Evolutionary conservation across 345 rosid genomes (phyloP).

Genomic region (Capsella bursapastoris): DNA sequence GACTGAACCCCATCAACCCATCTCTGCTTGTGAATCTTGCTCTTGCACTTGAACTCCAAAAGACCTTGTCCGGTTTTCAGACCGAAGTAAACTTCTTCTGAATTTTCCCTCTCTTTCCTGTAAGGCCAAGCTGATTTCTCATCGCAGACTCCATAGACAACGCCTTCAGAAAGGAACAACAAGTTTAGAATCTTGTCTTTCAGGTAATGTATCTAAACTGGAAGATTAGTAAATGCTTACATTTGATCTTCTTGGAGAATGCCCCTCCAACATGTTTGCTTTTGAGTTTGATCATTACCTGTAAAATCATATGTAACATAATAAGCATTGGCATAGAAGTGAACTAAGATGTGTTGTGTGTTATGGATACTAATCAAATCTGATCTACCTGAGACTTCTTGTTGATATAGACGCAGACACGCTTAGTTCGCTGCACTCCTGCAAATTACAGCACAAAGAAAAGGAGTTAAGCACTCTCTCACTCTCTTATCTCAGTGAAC

Average conservation of each 20-base stretch:
- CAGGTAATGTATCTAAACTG: conserved; percentile 22
- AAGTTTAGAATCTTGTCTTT: conserved; percentile 25
- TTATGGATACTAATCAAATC: conserved; percentile 17
- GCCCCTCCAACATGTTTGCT: conserved; percentile 51
- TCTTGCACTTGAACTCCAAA: conserved; percentile 87
- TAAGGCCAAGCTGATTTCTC: conserved; percentile 89
- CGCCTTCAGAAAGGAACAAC: conserved; percentile 48
- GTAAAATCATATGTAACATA: conserved; percentile 27
- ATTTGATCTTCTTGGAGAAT: conserved; percentile 48
- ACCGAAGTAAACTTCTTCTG: conserved; percentile 84
- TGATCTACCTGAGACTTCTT: conserved; percentile 46
- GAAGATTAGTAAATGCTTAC: conserved; percentile 27
- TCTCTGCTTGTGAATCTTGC: conserved; percentile 78
- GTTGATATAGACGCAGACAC: conserved; percentile 43
- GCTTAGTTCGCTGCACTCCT: conserved; percentile 45
- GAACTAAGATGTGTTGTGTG: conserved; percentile 20
- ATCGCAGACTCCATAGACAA: conserved; percentile 82
- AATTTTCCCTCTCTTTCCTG: conserved; percentile 72
- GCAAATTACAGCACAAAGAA: conserved; percentile 24
- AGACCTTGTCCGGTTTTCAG: conserved; percentile 94
- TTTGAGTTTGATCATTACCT: conserved; percentile 50
- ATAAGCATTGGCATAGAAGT: conserved; percentile 26
- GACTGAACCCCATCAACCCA: conserved; percentile 82
- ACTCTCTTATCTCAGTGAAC: conserved; percentile 24
- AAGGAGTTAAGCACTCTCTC: conserved; percentile 19